Percentiles rank a stretch among this genome's conserved stretches.
Evolutionary conservation across 805 yeast genomes (phyloP).

Genomic region (Hanseniaspora lachancei): DNA sequence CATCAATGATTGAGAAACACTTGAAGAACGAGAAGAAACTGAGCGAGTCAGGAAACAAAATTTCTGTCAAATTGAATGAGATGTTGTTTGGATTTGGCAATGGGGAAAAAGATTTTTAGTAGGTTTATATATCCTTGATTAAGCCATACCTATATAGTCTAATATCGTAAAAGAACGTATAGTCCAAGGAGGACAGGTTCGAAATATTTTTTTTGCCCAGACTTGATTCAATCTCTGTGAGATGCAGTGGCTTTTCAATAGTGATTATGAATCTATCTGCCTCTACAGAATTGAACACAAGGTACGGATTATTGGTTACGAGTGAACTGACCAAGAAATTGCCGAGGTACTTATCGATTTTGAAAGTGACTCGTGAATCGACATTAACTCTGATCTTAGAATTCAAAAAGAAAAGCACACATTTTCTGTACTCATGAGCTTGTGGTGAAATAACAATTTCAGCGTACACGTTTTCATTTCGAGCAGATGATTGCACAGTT

Average conservation of each 20-base stretch:
- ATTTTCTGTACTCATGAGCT: not conserved
- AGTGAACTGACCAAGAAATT: not conserved
- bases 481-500: not conserved
- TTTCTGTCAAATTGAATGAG: conserved; percentile 1
- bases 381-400: not conserved
- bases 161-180: not conserved
- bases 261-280: not conserved
- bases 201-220: not conserved
- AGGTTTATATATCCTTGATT: not conserved
- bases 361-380: not conserved
- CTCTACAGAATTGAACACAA: not conserved
- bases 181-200: not conserved
- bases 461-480: not conserved
- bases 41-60: not conserved
- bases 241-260: not conserved
- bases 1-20: not conserved
- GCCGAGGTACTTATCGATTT: not conserved
- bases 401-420: not conserved
- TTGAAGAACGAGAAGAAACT: not conserved
- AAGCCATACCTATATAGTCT: not conserved
- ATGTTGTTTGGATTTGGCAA: conserved; percentile 9
- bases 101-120: not conserved
- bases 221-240: not conserved
- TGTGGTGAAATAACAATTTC: not conserved
- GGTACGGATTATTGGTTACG: not conserved